Percentiles rank a stretch among this genome's conserved stretches.
phyloP scores from a whole-genome alignment of 2,329 filamentous ascomycete genomes.

The Epichloe festucae region DNA sequence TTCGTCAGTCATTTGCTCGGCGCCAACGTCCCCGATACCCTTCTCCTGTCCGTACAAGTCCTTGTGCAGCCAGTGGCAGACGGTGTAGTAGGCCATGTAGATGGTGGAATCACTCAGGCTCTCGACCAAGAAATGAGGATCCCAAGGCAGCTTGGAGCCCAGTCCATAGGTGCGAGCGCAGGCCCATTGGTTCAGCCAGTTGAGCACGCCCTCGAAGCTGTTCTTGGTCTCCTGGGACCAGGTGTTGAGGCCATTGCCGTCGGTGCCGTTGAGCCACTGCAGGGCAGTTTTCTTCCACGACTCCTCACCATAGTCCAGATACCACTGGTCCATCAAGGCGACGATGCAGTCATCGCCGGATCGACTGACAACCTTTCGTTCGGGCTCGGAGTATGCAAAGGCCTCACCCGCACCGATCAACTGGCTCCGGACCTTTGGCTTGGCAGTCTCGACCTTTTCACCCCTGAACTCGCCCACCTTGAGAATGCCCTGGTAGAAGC shows the following conservation, averaged over 20 bases:
- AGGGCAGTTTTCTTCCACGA: slow-evolving; percentile 70
- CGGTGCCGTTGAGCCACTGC: slow-evolving; percentile 55
- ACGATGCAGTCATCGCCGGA: slow-evolving; percentile 90
- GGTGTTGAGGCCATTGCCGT: slow-evolving; percentile 60
- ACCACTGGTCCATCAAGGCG: slow-evolving; percentile 92
- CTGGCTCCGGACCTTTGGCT: slow-evolving; percentile 69
- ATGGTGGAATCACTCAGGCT: slow-evolving; percentile 83
- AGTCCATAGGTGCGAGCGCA: slow-evolving; percentile 85
- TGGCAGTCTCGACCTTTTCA: slow-evolving; percentile 72
- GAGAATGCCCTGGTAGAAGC: slow-evolving; percentile 91
- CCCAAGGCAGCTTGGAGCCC: slow-evolving; percentile 91
- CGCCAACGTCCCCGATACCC: slow-evolving; percentile 54
- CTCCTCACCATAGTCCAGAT: slow-evolving; percentile 88
- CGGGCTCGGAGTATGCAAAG: slow-evolving; percentile 88
- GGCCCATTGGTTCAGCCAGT: slow-evolving; percentile 94
- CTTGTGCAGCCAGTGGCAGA: slow-evolving; percentile 57
- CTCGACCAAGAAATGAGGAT: slow-evolving; percentile 81
- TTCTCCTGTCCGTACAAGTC: slow-evolving; percentile 72
- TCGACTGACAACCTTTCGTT: slow-evolving; percentile 76
- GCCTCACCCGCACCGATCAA: slow-evolving; percentile 67
- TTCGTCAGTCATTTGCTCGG: slow-evolving; percentile 86
- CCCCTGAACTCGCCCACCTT: slow-evolving; percentile 79
- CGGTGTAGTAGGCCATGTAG: slow-evolving; percentile 74
- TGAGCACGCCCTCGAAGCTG: slow-evolving; percentile 71
- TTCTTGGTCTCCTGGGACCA: slow-evolving; percentile 68